Conservation (phyloP, 2,329 filamentous ascomycete genomes). For the Penicillium psychrosexuale region DNA sequence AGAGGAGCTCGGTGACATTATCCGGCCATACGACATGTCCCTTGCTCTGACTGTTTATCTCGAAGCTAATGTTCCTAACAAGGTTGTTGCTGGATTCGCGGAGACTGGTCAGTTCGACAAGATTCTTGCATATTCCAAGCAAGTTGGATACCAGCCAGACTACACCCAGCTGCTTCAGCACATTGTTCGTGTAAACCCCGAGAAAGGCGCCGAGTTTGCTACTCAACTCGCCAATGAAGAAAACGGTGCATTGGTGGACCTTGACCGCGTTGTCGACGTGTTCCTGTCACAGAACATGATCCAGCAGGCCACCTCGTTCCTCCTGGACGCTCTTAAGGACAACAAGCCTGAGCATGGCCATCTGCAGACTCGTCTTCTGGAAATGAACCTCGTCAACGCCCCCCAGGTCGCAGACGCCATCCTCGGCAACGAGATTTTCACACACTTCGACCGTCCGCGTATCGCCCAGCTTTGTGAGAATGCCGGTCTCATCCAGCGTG, state of each 20-base stretch:
- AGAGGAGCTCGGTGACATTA: slow-evolving; percentile 91
- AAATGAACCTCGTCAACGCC: slow-evolving; percentile 97
- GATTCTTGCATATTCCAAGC: slow-evolving; percentile 85
- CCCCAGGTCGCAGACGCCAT: slow-evolving; percentile 98
- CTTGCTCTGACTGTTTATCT: slow-evolving; percentile 87
- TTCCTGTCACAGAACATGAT: slow-evolving; percentile 98
- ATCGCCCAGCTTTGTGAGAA: slow-evolving; percentile 91
- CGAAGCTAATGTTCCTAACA: slow-evolving; percentile 84
- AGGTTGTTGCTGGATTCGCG: slow-evolving; percentile 91
- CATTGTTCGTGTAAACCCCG: slow-evolving; percentile 84
- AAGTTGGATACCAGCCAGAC: slow-evolving; percentile 88
- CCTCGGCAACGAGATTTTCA: slow-evolving; percentile 97
- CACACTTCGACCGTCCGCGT: slow-evolving; percentile 87
- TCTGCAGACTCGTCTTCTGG: slow-evolving; percentile 87
- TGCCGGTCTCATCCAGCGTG: slow-evolving; percentile 79
- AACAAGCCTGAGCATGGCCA: slow-evolving; percentile 92
- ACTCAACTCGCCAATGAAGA: slow-evolving; percentile 88
- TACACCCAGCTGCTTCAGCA: slow-evolving; percentile 90
- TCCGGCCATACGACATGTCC: slow-evolving; percentile 82
- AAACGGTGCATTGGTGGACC: slow-evolving; percentile 79
- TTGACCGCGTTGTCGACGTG: slow-evolving; percentile 93
- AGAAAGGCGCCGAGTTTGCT: slow-evolving; percentile 93
- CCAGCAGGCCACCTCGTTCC: slow-evolving; percentile 95
- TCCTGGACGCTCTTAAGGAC: slow-evolving; percentile 90
- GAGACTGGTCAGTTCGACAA: slow-evolving; percentile 97